Percentiles rank a stretch among this genome's conserved stretches.
Evolutionary conservation across 169 alveolate species (phyloP).

Genomic region (Cryptosporidium muris): DNA sequence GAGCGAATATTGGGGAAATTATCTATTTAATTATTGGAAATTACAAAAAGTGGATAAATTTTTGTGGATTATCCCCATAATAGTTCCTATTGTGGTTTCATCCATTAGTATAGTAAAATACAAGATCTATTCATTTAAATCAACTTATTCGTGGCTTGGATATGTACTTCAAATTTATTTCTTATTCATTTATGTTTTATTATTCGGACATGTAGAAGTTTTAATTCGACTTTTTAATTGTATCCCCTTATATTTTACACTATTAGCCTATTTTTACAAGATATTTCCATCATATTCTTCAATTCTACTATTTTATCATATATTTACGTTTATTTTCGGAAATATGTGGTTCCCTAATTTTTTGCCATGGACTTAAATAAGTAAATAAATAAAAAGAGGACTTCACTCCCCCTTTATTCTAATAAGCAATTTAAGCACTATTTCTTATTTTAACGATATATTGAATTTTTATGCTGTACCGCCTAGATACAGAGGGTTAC

Average conservation of each 20-base stretch:
- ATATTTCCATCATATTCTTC: background rate
- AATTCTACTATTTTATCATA: conserved; percentile 19
- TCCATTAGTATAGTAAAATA: conserved; percentile 4
- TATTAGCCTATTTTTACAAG: conserved; percentile 27
- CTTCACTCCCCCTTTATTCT: no score
- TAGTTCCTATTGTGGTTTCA: background rate
- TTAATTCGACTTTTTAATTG: conserved; percentile 35
- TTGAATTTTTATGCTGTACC: no score
- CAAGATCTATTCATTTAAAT: background rate
- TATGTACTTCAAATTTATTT: conserved; percentile 37
- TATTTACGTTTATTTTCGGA: conserved; percentile 59
- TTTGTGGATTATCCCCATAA: conserved; percentile 6
- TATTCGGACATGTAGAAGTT: conserved; percentile 38
- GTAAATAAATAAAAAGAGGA: no score
- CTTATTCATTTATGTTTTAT: conserved; percentile 6
- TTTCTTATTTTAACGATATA: no score
- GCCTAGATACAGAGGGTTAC: no score
- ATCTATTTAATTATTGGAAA: conserved; percentile 39
- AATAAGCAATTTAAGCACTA: no score
- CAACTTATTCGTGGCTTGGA: conserved; percentile 12
- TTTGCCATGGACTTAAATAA: conserved; percentile 39
- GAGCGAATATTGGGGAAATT: conserved; percentile 41
- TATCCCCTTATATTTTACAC: conserved; percentile 33
- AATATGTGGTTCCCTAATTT: conserved; percentile 60
- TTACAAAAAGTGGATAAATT: conserved; percentile 51